These are phyloP conservation scores for Yamadazyma songkhlaensis DNA, from an alignment of 1,139 yeast species.

Conservation along the genomic window DNA sequence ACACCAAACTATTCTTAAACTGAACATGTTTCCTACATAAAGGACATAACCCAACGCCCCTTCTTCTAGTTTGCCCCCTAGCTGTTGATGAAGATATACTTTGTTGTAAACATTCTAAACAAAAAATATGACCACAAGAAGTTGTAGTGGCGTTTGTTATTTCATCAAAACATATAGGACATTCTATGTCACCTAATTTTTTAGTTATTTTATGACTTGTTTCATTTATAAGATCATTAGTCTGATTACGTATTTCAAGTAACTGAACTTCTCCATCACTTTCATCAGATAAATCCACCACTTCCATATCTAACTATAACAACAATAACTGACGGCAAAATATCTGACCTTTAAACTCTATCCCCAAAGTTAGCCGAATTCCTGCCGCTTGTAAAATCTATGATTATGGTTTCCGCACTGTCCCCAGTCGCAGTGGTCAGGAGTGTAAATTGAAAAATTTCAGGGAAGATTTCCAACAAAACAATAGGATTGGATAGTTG, in stretches of 20 bases:
- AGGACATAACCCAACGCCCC: conserved; percentile 46
- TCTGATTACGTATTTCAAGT: conserved; percentile 36
- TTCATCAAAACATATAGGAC: conserved; percentile 49
- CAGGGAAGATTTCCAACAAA: conserved; percentile 1
- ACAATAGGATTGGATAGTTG: not conserved
- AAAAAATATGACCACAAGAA: conserved; percentile 46
- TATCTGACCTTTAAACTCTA: not conserved
- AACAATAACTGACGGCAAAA: too few relatives aligned
- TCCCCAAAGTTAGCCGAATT: too few relatives aligned
- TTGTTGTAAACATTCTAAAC: conserved; percentile 44
- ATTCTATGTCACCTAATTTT: conserved; percentile 36
- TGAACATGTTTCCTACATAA: conserved; percentile 40
- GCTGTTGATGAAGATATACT: conserved; percentile 43
- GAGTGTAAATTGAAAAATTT: not conserved
- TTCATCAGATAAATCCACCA: conserved; percentile 8
- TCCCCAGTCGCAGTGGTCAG: conserved; percentile 1
- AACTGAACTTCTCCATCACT: conserved; percentile 37
- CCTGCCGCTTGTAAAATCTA: not conserved
- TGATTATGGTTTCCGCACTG: conserved; percentile 1
- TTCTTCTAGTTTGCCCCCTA: conserved; percentile 36
- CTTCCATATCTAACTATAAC: too few relatives aligned
- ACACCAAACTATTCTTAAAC: conserved; percentile 38
- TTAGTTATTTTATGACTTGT: conserved; percentile 19
- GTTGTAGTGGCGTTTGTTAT: conserved; percentile 40
- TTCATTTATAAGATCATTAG: conserved; percentile 33